These are phyloP conservation scores for Penicillium chermesinum DNA, from an alignment of 495 filamentous ascomycete genomes.

Conservation along the genomic window DNA sequence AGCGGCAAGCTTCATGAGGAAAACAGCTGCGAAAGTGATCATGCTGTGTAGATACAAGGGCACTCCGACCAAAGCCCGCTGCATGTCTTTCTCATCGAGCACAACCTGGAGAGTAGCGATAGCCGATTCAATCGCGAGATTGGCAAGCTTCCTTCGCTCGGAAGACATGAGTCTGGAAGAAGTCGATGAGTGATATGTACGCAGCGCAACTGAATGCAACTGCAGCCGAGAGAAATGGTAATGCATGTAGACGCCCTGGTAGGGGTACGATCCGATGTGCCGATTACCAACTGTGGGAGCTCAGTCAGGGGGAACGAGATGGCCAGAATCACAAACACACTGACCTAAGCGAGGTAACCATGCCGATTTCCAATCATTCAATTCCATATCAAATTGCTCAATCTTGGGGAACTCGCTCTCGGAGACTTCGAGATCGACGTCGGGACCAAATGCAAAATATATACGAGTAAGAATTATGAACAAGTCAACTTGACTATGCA, in stretches of 20 bases:
- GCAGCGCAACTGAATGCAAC: slow-evolving; percentile 53
- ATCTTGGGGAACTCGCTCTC: slow-evolving; percentile 42
- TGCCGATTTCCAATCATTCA: slow-evolving; percentile 42
- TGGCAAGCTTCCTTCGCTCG: slow-evolving; percentile 48
- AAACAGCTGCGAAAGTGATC: slow-evolving; percentile 54
- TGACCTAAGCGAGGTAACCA: slow-evolving; percentile 49
- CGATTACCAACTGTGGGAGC: slow-evolving; percentile 38
- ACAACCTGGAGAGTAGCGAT: slow-evolving; percentile 46
- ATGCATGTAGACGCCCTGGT: slow-evolving; percentile 48
- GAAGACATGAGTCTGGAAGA: slow-evolving; percentile 46
- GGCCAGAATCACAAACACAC: slow-evolving; percentile 4
- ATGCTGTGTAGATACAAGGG: slow-evolving; percentile 53
- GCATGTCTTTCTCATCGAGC: slow-evolving; percentile 48
- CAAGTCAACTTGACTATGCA: slow-evolving; percentile 54
- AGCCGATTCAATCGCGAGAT: slow-evolving; percentile 51
- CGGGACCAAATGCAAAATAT: slow-evolving; percentile 54
- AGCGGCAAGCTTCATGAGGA: slow-evolving; percentile 48
- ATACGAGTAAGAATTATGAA: slow-evolving; percentile 55
- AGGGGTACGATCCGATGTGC: slow-evolving; percentile 50
- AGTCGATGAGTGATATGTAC: slow-evolving; percentile 46
- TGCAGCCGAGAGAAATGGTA: slow-evolving; percentile 54
- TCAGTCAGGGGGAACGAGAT: slow-evolving; percentile 11
- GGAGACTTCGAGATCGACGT: slow-evolving; percentile 49
- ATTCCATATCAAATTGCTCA: slow-evolving; percentile 39
- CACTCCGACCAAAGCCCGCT: slow-evolving; percentile 45